Evolutionary conservation across 768 basidiomycete species (phyloP).

Genomic region (Chalciporus sphaerocephalus): DNA sequence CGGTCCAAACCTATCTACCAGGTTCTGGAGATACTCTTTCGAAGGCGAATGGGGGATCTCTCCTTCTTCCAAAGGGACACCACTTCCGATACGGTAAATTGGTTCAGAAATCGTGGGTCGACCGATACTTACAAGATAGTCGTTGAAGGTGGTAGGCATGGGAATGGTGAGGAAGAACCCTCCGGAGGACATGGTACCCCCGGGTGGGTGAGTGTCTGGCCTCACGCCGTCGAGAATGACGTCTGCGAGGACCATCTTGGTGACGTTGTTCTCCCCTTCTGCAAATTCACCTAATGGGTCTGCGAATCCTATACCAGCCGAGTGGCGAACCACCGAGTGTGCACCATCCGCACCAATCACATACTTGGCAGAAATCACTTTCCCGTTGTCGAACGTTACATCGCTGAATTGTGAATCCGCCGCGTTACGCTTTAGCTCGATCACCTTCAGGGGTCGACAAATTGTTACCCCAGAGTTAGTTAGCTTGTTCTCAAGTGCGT

Average conservation of each 20-base stretch:
- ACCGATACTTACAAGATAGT: constrained; percentile 10
- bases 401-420: constrained; percentile 28
- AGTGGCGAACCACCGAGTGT: constrained; percentile 43
- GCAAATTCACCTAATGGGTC: constrained; percentile 36
- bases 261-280: constrained; percentile 24
- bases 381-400: constrained; percentile 43
- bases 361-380: constrained; percentile 40
- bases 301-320: constrained; percentile 39
- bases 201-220: not conserved
- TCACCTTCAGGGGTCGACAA: constrained; percentile 35
- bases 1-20: constrained; percentile 40
- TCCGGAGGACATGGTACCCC: constrained; percentile 11
- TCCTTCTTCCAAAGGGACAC: constrained; percentile 34
- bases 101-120: not conserved
- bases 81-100: constrained; percentile 39
- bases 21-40: constrained; percentile 39
- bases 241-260: constrained; percentile 44
- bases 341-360: constrained; percentile 53
- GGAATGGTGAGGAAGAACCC: constrained; percentile 35
- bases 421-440: constrained; percentile 31
- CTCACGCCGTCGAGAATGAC: constrained; percentile 25
- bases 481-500: constrained; percentile 34
- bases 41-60: constrained; percentile 33
- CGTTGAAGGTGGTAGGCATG: constrained; percentile 27
- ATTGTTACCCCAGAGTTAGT: constrained; percentile 30